Base-by-base conservation (phyloP, 306 rosid species). In the Pyrus bretschneideri region DNA sequence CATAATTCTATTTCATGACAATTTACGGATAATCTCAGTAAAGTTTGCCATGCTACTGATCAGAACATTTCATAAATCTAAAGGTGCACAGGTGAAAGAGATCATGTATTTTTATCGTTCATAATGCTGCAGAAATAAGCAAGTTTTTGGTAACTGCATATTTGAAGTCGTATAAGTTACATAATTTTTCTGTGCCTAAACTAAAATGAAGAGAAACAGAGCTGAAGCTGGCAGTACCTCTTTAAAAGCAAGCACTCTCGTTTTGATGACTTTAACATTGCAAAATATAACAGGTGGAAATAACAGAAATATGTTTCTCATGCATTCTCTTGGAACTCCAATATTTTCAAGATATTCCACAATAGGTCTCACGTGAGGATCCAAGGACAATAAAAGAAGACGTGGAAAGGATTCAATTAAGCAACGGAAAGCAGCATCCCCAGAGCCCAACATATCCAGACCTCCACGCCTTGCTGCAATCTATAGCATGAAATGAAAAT, bases 401-500 rank as follows among this genome's bases (percentile, higher is more conserved):
- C 86, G 88, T 1, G 98, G 97, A 81, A 94, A 94, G 6, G 97
- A 87, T 80, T 91, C 93, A 30, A 91, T 77, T 31, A 94, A 81
- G 80, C 64, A 85, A 25, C 44, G 67, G 81, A 92, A 87, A 73
- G 95, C 86, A 15, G 69, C 38, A 60, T 92, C 83, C 11, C 63
- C 76, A 33, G 86, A 87, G 54, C 87, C 82, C 76, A 94, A 60
- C 80, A 73, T 79, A 78, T 79, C 88, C 72, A 94, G 74, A 79
- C 98, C 97, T 58, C 96, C 95, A 55, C 89, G 96, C 81, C 83
- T 86, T 27, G 97, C 98, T 89, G 88, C 89, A 80, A 94, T 75
- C 96, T 90, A 57, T 52, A 75, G 6, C 67, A 81, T 30, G 83
- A 67, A 74, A 46, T n/a, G 40, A 82, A 65, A 42, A 71, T 12